These are phyloP conservation scores for Trichoderma gracile DNA, from an alignment of 2,329 filamentous ascomycete genomes.

Conservation along the genomic window DNA sequence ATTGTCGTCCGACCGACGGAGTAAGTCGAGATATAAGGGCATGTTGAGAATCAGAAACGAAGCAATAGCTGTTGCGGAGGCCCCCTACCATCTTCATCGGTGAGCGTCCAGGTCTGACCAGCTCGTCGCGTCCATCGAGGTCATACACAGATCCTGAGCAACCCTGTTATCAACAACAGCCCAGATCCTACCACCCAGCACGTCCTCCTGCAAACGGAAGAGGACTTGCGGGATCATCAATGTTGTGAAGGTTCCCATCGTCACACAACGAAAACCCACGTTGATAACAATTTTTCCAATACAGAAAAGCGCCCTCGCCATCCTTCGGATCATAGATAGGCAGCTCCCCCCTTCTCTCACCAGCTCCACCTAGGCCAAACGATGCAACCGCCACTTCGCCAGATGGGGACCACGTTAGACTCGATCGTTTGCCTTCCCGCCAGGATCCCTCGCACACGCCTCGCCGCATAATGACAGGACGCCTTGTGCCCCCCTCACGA, in stretches of 20 bases:
- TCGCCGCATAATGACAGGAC: constrained; percentile 27
- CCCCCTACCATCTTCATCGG: not conserved
- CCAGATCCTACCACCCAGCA: not conserved
- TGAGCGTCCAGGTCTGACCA: not conserved
- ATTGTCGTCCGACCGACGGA: not conserved
- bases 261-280: not conserved
- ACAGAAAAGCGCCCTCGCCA: not conserved
- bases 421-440: constrained; percentile 17
- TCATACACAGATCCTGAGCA: not conserved
- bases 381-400: constrained; percentile 11
- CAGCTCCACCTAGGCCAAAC: not conserved
- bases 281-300: not conserved
- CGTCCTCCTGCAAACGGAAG: not conserved
- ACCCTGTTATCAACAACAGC: not conserved
- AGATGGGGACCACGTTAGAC: constrained; percentile 15
- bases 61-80: not conserved
- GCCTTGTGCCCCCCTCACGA: constrained; percentile 8
- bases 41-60: not conserved
- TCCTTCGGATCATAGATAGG: not conserved
- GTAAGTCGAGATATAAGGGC: not conserved
- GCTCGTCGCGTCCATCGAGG: accelerated
- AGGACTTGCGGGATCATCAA: not conserved
- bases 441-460: constrained; percentile 18
- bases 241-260: not conserved
- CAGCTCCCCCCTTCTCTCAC: not conserved